Evolutionary conservation across 202 grass and related monocot species (phyloP), one percentile per base, ranked within the genome.

Genomic region (Cymbopogon flexuosus): DNA sequence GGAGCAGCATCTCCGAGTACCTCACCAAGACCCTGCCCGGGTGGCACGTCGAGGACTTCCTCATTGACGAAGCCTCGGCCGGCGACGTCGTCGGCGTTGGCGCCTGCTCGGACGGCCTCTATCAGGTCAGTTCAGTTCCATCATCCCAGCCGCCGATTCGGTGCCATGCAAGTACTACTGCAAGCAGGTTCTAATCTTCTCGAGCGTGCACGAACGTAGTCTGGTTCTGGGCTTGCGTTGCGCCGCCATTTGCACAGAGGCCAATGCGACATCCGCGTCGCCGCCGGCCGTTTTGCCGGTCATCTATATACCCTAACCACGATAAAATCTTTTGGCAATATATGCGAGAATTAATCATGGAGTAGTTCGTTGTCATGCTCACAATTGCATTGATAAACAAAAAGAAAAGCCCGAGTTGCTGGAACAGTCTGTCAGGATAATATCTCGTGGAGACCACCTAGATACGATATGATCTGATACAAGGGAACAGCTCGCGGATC

Each of bases 1-100:
- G 90, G 24, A 92, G 91, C 83, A 97, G 87, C 83, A 93, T 97
- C 78, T 97, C 91, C 14, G 91, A 97, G 78, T 93, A 93, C 79
- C 79, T 96, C 23, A 96, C 80, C 70, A 96, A 93, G 81, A 97
- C 87, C 65, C 84, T 93, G 41, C 94, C 87, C 16, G 91, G 91
- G 8, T 93, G 94, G 89, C 85, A 93, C 47, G 91, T 97, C 43
- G 93, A 97, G 79, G 90, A 97, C 60, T 89, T 97, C 70, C 81
- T 97, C 45, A 66, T 84, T 8, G 79, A 87, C 69, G 88, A 89
- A 74, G 88, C 52, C 10, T 78, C 60, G n/a, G 73, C 76, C 7
- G 57, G 57, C 57, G 56, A 57, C 52, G 18, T n/a, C 75, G 4
- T 23, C 54, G 23, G 18, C 33, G 27, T 27, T 27, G 23, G 29